These are phyloP conservation scores for Chara braunii DNA, from an alignment of 139 green algal species.

Conservation along the genomic window DNA sequence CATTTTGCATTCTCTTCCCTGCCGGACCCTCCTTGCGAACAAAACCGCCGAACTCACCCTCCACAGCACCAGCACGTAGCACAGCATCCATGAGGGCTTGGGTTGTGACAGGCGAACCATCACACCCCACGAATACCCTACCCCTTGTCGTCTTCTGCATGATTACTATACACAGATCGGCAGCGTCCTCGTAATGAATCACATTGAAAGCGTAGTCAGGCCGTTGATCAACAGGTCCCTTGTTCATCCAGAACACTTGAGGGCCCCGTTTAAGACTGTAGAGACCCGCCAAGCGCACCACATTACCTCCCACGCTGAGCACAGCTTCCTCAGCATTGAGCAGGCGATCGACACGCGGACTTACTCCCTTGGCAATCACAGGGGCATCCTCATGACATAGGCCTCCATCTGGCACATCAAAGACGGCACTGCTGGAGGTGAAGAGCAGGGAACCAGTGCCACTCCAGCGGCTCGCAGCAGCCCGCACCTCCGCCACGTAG, in stretches of 20 bases:
- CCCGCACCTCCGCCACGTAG: slow-evolving; percentile 69
- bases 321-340: slow-evolving; percentile 66
- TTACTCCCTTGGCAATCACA: slow-evolving; percentile 44
- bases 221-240: slow-evolving; percentile 29
- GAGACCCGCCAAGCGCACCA: slow-evolving; percentile 85
- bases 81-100: neutral
- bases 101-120: slow-evolving; percentile 42
- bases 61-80: neutral
- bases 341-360: slow-evolving; percentile 62
- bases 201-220: slow-evolving; percentile 71
- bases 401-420: slow-evolving; percentile 58
- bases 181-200: slow-evolving; percentile 97
- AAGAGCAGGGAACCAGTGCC: slow-evolving; percentile 77
- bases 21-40: neutral
- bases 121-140: slow-evolving; percentile 40
- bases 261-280: slow-evolving; percentile 72
- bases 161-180: slow-evolving; percentile 54
- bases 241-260: slow-evolving; percentile 86
- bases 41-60: neutral
- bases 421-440: slow-evolving; percentile 78
- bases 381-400: slow-evolving; percentile 51
- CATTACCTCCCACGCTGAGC: slow-evolving; percentile 65
- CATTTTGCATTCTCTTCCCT: slow-evolving; percentile 68
- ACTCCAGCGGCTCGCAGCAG: slow-evolving; percentile 70
- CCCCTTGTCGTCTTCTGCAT: neutral